Evolutionary conservation across 108 stramenopile species (phyloP).

Genomic region (Conticribra guillardii): DNA sequence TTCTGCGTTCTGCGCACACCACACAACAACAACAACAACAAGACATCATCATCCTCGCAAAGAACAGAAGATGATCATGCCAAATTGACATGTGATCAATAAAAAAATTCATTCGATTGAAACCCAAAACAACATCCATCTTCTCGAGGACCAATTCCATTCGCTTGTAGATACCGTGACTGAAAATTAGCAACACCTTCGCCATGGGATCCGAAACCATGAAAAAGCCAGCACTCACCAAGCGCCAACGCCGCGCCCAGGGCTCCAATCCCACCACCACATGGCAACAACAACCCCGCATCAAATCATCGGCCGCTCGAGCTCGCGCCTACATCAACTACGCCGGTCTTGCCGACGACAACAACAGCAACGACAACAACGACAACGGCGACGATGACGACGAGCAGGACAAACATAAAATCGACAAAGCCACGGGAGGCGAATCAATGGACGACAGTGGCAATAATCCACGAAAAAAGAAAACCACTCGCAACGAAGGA

Average conservation of each 20-base stretch:
- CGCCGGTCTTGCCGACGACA: slow-evolving; percentile 66
- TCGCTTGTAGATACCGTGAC: neutral
- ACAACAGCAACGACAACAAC: no score
- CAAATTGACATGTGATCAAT: no score
- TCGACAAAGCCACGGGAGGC: no score
- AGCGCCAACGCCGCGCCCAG: slow-evolving; percentile 69
- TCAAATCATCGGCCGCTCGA: slow-evolving; percentile 72
- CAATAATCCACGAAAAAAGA: neutral
- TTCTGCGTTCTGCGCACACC: no score
- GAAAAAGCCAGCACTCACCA: slow-evolving; percentile 53
- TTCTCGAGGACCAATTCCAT: neutral
- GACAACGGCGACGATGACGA: no score
- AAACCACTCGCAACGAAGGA: slow-evolving; percentile 12
- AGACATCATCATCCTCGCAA: neutral
- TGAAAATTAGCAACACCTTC: neutral
- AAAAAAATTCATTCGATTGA: no score
- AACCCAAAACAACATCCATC: neutral
- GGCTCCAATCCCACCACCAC: slow-evolving; percentile 75
- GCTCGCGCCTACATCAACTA: slow-evolving; percentile 73
- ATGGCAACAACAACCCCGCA: slow-evolving; percentile 89
- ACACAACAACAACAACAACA: neutral
- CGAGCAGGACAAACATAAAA: no score
- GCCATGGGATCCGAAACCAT: slow-evolving; percentile 27
- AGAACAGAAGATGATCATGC: neutral
- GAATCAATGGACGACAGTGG: slow-evolving; percentile 6